These are phyloP conservation scores for Talaromyces stipitatus DNA, from an alignment of 495 filamentous ascomycete genomes.

Conservation along the genomic window DNA sequence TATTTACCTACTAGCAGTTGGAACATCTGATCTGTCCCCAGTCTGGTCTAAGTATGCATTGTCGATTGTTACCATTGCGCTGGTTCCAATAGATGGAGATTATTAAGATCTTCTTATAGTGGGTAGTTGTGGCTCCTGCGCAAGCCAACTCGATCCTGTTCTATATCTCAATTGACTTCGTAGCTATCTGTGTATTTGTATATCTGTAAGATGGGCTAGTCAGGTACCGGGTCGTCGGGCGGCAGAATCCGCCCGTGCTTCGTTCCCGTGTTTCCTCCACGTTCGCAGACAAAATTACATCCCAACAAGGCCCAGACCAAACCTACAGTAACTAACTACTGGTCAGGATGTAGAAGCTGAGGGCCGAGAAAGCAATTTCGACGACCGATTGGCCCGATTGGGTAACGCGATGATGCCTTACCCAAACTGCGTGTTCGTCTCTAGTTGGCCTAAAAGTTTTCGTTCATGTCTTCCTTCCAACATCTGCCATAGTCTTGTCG, in stretches of 20 bases:
- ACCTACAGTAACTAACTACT: neutral
- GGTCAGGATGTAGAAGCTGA: neutral
- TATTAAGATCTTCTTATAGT: too few species aligned
- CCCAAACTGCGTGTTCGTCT: neutral
- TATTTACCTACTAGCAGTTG: too few species aligned
- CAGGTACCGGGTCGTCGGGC: slow-evolving; percentile 1
- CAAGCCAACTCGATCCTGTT: too few species aligned
- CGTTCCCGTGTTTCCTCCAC: neutral
- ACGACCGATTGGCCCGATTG: neutral
- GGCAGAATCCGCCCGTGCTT: neutral
- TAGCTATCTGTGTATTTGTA: too few species aligned
- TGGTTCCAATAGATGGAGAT: too few species aligned
- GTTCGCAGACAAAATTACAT: neutral
- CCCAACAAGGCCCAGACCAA: neutral
- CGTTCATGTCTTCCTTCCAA: neutral
- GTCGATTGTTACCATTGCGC: too few species aligned
- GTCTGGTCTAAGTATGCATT: too few species aligned
- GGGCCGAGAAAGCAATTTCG: neutral
- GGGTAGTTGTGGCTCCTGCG: too few species aligned
- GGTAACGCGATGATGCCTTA: neutral
- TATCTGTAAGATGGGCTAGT: too few species aligned
- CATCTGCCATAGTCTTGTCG: too few species aligned
- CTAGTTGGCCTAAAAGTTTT: neutral
- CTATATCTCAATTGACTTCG: too few species aligned
- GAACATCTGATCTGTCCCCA: too few species aligned